phyloP scores from a whole-genome alignment of 805 yeast species.

The Ogataea methanolica region DNA sequence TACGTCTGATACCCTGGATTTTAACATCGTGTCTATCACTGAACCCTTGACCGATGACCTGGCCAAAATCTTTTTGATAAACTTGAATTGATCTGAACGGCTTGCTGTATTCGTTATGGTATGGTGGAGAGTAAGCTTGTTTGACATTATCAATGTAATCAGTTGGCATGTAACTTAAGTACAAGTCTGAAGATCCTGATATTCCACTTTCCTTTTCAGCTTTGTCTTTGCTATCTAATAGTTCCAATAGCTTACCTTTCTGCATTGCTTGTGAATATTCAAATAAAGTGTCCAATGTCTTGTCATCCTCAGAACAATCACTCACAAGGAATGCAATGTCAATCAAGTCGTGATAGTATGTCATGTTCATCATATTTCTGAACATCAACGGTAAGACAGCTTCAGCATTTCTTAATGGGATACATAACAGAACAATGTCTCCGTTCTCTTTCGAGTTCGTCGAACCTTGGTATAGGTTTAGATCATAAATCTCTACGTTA shows the following conservation, averaged over 20 bases:
- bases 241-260: constrained; percentile 55
- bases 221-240: constrained; percentile 40
- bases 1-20: constrained; percentile 80
- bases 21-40: constrained; percentile 80
- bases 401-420: constrained; percentile 79
- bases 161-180: constrained; percentile 63
- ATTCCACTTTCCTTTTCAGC: constrained; percentile 31
- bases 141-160: constrained; percentile 53
- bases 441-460: constrained; percentile 43
- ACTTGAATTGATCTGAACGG: constrained; percentile 81
- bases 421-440: constrained; percentile 63
- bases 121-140: constrained; percentile 61
- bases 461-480: constrained; percentile 52
- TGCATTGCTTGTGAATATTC: constrained; percentile 66
- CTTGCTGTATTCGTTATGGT: constrained; percentile 53
- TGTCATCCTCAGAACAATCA: constrained; percentile 67
- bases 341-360: constrained; percentile 75
- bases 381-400: constrained; percentile 77
- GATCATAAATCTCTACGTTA: constrained; percentile 55
- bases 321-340: constrained; percentile 79
- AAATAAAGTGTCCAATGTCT: constrained; percentile 59
- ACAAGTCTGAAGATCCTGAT: constrained; percentile 57
- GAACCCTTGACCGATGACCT: constrained; percentile 79
- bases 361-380: constrained; percentile 78
- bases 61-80: constrained; percentile 79